A percentile compares a stretch with the other conserved stretches of the same genome.
Conservation (phyloP, 495 filamentous ascomycete genomes). For the Recurvomyces mirabilis region DNA sequence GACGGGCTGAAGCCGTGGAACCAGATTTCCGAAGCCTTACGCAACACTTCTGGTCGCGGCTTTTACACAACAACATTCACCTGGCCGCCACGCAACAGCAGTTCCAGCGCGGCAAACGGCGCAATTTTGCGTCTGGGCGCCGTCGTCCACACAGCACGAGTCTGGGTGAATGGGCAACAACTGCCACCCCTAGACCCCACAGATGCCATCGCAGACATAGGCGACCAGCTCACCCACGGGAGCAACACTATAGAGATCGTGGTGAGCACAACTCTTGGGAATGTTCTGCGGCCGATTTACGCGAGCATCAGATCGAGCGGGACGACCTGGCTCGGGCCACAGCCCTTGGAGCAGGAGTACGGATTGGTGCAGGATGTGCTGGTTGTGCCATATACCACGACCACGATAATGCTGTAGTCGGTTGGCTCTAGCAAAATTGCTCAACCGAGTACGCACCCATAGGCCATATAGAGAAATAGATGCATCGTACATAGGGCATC, state of each 20-base stretch:
- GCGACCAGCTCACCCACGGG: neutral
- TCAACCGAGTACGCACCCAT: too few species aligned
- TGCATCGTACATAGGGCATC: too few species aligned
- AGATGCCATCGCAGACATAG: conserved; percentile 11
- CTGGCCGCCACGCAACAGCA: conserved; percentile 1
- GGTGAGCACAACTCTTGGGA: conserved; percentile 21
- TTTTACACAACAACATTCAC: conserved; percentile 20
- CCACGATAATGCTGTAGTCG: neutral
- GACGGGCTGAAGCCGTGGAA: conserved; percentile 18
- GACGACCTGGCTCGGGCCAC: neutral
- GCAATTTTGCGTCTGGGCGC: conserved; percentile 15
- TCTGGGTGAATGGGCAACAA: conserved; percentile 12
- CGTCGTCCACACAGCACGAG: conserved; percentile 17
- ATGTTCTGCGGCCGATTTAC: conserved; percentile 9
- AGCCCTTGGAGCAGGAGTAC: conserved; percentile 9
- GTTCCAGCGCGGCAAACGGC: conserved; percentile 2
- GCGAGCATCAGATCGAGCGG: conserved; percentile 3
- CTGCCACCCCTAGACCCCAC: conserved; percentile 20
- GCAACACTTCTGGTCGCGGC: conserved; percentile 16
- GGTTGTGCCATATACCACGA: neutral
- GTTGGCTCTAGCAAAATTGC: too few species aligned
- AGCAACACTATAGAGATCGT: conserved; percentile 11
- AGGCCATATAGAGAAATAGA: too few species aligned
- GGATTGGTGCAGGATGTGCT: conserved; percentile 11
- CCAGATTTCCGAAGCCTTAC: conserved; percentile 7